phyloP scores from a whole-genome alignment of 345 rosid species.

The Arabis alpina region DNA sequence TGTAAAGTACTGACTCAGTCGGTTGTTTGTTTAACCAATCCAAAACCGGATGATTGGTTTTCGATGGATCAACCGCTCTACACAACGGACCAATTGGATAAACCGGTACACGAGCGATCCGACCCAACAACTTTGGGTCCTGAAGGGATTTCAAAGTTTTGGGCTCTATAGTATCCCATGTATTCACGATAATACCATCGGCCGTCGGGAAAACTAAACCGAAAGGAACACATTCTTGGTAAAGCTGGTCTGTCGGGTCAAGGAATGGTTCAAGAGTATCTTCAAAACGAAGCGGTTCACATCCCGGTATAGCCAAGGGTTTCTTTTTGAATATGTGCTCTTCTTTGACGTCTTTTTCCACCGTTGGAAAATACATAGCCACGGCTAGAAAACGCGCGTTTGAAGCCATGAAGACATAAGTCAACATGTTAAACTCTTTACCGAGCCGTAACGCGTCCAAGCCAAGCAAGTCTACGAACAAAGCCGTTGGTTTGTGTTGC shows the following conservation, averaged over 20 bases:
- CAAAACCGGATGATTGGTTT: background rate
- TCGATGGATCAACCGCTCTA: background rate
- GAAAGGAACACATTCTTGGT: no score
- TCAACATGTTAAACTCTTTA: slow-evolving; percentile 1
- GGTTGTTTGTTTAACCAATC: slow-evolving; percentile 49
- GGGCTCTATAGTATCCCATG: slow-evolving; percentile 19
- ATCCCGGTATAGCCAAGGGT: slow-evolving; percentile 38
- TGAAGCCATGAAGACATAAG: background rate
- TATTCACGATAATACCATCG: slow-evolving; percentile 1
- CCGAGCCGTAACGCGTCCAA: background rate
- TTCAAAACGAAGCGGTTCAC: slow-evolving; percentile 35
- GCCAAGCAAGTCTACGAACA: background rate
- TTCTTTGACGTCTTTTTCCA: background rate
- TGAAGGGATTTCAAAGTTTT: slow-evolving; percentile 9
- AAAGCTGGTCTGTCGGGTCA: slow-evolving; percentile 20
- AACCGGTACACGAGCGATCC: background rate
- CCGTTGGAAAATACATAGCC: background rate
- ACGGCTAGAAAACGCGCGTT: background rate
- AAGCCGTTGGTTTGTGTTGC: background rate
- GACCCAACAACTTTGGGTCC: background rate
- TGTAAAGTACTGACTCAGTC: background rate
- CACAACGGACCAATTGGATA: background rate
- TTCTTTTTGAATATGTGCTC: slow-evolving; percentile 1
- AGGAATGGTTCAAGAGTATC: slow-evolving; percentile 39
- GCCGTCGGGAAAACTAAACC: no score